Percentiles rank a stretch among this genome's conserved stretches.
Conservation (phyloP, 2,329 filamentous ascomycete genomes). For the Diaporthe amygdali region DNA sequence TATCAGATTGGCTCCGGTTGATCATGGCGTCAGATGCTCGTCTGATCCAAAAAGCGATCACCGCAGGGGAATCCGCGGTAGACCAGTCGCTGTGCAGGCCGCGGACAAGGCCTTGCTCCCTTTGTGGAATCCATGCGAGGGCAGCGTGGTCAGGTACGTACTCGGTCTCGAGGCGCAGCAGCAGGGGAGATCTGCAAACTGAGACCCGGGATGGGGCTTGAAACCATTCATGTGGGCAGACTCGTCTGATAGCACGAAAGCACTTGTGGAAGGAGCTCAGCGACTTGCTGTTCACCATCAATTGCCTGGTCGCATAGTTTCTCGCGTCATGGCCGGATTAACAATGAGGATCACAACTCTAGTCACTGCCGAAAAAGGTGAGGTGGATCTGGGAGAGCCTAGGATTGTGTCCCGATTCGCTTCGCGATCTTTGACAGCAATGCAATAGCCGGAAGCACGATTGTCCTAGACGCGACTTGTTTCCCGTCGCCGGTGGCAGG, state of each 20-base stretch:
- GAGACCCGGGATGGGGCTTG: constrained; percentile 46
- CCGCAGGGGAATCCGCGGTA: constrained; percentile 39
- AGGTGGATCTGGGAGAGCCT: neutral
- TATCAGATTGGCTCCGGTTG: constrained; percentile 42
- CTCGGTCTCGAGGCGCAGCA: constrained; percentile 35
- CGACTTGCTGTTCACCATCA: neutral
- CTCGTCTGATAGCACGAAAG: neutral
- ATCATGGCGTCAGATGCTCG: constrained; percentile 46
- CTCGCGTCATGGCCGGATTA: neutral
- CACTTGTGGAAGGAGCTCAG: constrained; percentile 6
- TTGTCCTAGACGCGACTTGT: neutral
- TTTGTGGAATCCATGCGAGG: constrained; percentile 14
- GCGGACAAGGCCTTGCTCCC: constrained; percentile 10
- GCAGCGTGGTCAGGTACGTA: constrained; percentile 20
- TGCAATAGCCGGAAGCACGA: neutral
- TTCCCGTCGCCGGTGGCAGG: neutral
- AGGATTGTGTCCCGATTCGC: neutral
- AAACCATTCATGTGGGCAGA: constrained; percentile 37
- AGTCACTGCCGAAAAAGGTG: neutral
- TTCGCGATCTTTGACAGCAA: neutral
- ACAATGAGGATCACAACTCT: neutral
- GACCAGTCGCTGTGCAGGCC: constrained; percentile 22
- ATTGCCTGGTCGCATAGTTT: neutral
- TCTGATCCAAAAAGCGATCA: constrained; percentile 45
- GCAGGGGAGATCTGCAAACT: constrained; percentile 44